phyloP scores from a whole-genome alignment of 2,329 filamentous ascomycete species.

The Fusarium sp. region DNA sequence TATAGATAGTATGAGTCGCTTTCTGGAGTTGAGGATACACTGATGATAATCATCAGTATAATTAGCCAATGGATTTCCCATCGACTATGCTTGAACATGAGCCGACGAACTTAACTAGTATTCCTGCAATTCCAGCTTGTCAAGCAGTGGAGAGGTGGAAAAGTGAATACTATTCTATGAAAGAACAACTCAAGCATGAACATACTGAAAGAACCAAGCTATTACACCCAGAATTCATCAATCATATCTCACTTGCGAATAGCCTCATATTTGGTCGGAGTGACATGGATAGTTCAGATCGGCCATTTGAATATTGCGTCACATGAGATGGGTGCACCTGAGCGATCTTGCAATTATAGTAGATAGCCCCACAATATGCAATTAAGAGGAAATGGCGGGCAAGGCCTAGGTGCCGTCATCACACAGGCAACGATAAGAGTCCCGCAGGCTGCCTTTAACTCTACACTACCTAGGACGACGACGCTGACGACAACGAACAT shows the following conservation, averaged over 20 bases:
- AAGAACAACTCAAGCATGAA: background rate
- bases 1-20: constrained; percentile 11
- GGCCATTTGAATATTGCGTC: constrained; percentile 43
- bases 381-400: constrained; percentile 9
- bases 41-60: background rate
- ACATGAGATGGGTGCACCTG: constrained; percentile 42
- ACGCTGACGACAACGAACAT: constrained; percentile 31
- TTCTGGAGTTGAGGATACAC: background rate
- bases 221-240: background rate
- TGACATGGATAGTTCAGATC: constrained; percentile 12
- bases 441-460: constrained; percentile 37
- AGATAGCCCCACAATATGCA: constrained; percentile 44
- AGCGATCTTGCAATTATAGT: constrained; percentile 3
- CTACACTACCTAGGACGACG: constrained; percentile 32
- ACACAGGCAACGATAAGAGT: constrained; percentile 46
- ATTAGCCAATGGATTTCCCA: background rate
- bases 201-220: background rate
- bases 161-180: background rate
- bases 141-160: background rate
- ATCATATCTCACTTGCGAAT: constrained; percentile 2
- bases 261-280: constrained; percentile 15
- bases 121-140: background rate
- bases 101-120: background rate
- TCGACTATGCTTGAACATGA: background rate
- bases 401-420: constrained; percentile 47